Percentiles rank a stretch among this genome's conserved stretches.
Evolutionary conservation across 2,329 filamentous ascomycete species (phyloP).

Genomic region (Colletotrichum melonis): DNA sequence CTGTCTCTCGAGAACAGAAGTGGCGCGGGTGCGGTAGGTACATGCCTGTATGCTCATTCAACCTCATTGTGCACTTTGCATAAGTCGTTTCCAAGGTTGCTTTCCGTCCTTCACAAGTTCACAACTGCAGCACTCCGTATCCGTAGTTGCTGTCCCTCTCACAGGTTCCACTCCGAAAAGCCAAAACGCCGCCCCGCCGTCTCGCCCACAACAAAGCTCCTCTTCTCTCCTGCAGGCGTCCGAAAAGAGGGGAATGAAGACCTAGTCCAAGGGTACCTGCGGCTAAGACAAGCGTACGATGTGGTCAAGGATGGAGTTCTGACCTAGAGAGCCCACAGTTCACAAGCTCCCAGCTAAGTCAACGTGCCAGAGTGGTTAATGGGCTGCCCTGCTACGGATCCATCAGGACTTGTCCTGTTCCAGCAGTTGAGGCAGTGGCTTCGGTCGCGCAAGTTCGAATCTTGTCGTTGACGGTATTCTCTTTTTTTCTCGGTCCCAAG

Average conservation of each 20-base stretch:
- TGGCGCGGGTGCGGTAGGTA: neutral
- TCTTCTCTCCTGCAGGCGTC: slow-evolving; percentile 21
- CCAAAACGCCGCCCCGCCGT: slow-evolving; percentile 9
- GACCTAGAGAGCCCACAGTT: neutral
- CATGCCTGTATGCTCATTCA: slow-evolving; percentile 58
- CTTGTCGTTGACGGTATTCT: slow-evolving; percentile 28
- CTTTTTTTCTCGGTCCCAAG: neutral
- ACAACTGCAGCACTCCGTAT: too few relatives aligned
- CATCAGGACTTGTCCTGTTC: neutral
- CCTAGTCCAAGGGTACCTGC: neutral
- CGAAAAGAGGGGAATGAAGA: neutral
- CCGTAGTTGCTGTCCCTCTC: neutral
- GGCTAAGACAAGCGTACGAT: neutral
- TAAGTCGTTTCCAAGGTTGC: neutral
- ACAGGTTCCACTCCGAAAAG: slow-evolving; percentile 9
- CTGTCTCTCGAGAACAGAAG: neutral
- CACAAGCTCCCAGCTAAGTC: neutral
- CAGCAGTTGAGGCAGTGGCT: slow-evolving; percentile 32
- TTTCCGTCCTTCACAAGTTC: too few relatives aligned
- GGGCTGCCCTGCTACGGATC: slow-evolving; percentile 33
- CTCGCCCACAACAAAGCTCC: slow-evolving; percentile 5
- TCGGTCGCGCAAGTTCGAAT: slow-evolving; percentile 36
- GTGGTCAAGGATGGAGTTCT: neutral
- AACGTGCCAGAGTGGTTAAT: slow-evolving; percentile 37
- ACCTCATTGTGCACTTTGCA: slow-evolving; percentile 48